These are phyloP conservation scores for Pelargonium citronellum DNA, from an alignment of 441 rosid species.

Conservation along the genomic window DNA sequence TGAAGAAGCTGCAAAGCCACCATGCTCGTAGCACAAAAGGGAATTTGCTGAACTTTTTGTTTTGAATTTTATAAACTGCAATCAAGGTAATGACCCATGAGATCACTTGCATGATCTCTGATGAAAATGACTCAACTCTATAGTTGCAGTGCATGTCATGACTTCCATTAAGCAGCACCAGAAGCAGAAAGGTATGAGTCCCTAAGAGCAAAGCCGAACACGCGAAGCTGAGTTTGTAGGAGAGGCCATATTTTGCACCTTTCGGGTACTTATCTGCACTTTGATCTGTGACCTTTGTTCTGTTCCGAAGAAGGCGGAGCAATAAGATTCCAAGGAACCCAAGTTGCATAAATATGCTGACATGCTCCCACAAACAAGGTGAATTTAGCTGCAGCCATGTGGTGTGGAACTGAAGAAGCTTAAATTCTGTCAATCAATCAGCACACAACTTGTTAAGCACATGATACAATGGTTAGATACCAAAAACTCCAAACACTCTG, in stretches of 20 bases:
- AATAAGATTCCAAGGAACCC: slow-evolving; percentile 44
- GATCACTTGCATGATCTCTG: slow-evolving; percentile 51
- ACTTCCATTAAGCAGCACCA: slow-evolving; percentile 37
- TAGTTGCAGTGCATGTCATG: slow-evolving; percentile 35
- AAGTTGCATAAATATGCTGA: slow-evolving; percentile 42
- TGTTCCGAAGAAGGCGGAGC: slow-evolving; percentile 26
- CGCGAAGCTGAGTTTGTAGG: slow-evolving; percentile 40
- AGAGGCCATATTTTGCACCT: slow-evolving; percentile 32
- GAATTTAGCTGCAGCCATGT: slow-evolving; percentile 39
- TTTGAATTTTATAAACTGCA: slow-evolving; percentile 33
- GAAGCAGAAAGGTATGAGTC: slow-evolving; percentile 41
- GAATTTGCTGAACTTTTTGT: slow-evolving; percentile 31
- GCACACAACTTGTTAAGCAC: slow-evolving; percentile 8
- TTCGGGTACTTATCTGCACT: slow-evolving; percentile 24
- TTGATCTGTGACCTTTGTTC: slow-evolving; percentile 24
- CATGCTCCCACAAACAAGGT: slow-evolving; percentile 54
- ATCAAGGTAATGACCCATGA: slow-evolving; percentile 46
- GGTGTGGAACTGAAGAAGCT: slow-evolving; percentile 26
- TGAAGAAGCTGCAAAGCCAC: slow-evolving; percentile 78
- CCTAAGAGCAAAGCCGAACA: slow-evolving; percentile 44
- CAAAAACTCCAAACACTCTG: not conserved
- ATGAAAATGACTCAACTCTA: slow-evolving; percentile 32
- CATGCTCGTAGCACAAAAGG: slow-evolving; percentile 74
- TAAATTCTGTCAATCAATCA: slow-evolving; percentile 30
- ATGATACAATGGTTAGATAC: not conserved